A percentile compares a stretch with the other conserved stretches of the same genome.
Evolutionary conservation across 352 stramenopile species (phyloP).

Genomic region (Ophiocytium majus): DNA sequence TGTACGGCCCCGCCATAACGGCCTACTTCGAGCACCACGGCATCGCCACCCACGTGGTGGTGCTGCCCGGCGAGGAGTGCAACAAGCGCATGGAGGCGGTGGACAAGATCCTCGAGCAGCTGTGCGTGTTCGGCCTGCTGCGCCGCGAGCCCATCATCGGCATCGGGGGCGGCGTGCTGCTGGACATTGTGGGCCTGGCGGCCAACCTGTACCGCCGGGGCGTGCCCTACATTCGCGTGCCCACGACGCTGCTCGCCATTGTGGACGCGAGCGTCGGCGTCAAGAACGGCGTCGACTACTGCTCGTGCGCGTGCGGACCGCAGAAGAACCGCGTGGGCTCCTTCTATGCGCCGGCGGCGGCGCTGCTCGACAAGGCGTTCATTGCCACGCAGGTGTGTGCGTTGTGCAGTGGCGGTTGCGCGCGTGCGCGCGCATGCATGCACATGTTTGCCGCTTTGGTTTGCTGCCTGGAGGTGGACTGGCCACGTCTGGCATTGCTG

Average conservation of each 20-base stretch:
- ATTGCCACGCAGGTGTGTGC: conserved; percentile 90
- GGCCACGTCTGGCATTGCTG: too few species aligned
- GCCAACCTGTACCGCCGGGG: conserved; percentile 67
- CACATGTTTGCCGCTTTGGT: too few species aligned
- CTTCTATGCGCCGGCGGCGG: conserved; percentile 92
- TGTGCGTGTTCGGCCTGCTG: conserved; percentile 70
- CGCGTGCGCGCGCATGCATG: too few species aligned
- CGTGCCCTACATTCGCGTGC: conserved; percentile 59
- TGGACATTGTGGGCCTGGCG: conserved; percentile 75
- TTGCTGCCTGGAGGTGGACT: too few species aligned
- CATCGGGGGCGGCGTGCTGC: conserved; percentile 70
- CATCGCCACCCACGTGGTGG: conserved; percentile 64
- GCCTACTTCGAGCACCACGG: conserved; percentile 65
- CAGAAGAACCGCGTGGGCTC: conserved; percentile 95
- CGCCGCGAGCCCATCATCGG: conserved; percentile 73
- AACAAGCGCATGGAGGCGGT: conserved; percentile 68
- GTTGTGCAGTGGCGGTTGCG: too few species aligned
- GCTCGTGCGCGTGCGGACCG: conserved; percentile 66
- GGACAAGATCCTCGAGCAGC: conserved; percentile 64
- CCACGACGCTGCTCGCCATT: conserved; percentile 92
- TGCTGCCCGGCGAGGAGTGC: conserved; percentile 68
- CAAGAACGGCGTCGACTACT: conserved; percentile 96
- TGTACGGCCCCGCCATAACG: conserved; percentile 66
- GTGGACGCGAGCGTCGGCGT: conserved; percentile 96
- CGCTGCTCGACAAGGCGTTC: conserved; percentile 88